Percentiles rank a stretch among this genome's conserved stretches.
Conservation (phyloP, 1,284 basidiomycete genomes). For the Cerioporus squamosus region DNA sequence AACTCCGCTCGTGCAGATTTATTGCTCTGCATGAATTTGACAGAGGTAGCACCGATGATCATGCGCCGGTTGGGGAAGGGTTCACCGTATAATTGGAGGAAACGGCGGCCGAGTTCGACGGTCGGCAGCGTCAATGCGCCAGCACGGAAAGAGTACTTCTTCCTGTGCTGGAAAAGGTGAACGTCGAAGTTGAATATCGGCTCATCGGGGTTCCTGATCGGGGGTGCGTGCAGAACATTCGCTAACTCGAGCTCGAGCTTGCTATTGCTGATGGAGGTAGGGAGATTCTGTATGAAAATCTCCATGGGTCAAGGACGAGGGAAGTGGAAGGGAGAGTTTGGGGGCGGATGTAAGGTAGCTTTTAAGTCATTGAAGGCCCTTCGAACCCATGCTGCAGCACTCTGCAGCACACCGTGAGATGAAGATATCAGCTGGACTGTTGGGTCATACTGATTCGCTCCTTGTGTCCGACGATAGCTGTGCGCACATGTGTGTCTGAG, state of each 20-base stretch:
- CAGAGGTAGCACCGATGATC: slow-evolving; percentile 34
- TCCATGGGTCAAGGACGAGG: slow-evolving; percentile 37
- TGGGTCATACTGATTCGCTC: no score
- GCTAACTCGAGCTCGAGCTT: slow-evolving; percentile 46
- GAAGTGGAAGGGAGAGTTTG: slow-evolving; percentile 31
- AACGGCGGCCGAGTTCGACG: slow-evolving; percentile 40
- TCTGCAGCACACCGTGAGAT: no score
- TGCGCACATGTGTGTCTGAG: no score
- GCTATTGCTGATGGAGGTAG: slow-evolving; percentile 34
- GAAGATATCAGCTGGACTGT: no score
- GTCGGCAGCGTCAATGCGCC: slow-evolving; percentile 56
- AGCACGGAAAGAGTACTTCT: slow-evolving; percentile 39
- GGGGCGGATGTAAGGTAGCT: not conserved
- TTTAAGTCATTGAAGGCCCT: no score
- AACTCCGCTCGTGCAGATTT: slow-evolving; percentile 37
- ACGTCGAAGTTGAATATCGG: slow-evolving; percentile 55
- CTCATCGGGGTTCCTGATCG: slow-evolving; percentile 39
- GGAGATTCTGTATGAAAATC: slow-evolving; percentile 42
- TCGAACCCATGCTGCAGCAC: no score
- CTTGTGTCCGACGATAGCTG: no score
- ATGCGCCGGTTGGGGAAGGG: slow-evolving; percentile 24
- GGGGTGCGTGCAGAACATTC: slow-evolving; percentile 46
- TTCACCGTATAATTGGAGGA: slow-evolving; percentile 50
- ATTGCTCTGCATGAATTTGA: slow-evolving; percentile 45
- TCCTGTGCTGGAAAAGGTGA: slow-evolving; percentile 25